These are phyloP conservation scores for Backusella macrospora DNA, from an alignment of 192 early-diverging fungal genomes.

Conservation along the genomic window DNA sequence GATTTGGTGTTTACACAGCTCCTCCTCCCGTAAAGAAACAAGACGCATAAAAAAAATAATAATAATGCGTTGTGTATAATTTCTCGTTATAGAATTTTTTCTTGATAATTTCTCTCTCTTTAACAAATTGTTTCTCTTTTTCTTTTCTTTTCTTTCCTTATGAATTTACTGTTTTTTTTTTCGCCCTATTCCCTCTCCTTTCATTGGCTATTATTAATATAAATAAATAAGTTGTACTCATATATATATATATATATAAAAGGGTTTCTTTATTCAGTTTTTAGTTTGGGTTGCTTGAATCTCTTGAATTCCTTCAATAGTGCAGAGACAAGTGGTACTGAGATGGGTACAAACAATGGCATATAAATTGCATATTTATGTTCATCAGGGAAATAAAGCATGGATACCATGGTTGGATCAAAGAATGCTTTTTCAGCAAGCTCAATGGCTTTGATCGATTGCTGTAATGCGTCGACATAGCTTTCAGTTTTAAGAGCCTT, in stretches of 20 bases:
- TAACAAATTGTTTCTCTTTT: neutral
- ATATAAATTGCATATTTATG: slow-evolving; percentile 98
- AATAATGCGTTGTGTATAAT: neutral
- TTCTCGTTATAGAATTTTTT: neutral
- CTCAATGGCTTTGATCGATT: slow-evolving; percentile 65
- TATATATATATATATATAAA: neutral
- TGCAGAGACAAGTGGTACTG: slow-evolving; percentile 69
- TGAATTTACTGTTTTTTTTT: neutral
- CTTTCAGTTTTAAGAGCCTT: slow-evolving; percentile 38
- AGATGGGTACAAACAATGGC: slow-evolving; percentile 91
- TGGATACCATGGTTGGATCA: slow-evolving; percentile 96
- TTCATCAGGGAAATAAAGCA: slow-evolving; percentile 98
- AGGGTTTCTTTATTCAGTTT: neutral
- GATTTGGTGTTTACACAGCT: slow-evolving; percentile 42
- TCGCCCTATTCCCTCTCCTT: neutral
- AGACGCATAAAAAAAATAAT: slow-evolving; percentile 1
- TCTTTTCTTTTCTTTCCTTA: neutral
- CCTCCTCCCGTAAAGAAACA: neutral
- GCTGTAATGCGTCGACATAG: slow-evolving; percentile 53
- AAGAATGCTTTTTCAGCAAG: slow-evolving; percentile 91
- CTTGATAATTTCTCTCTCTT: neutral
- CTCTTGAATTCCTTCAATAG: slow-evolving; percentile 51
- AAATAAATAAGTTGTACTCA: neutral
- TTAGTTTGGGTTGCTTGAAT: slow-evolving; percentile 27
- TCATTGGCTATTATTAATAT: neutral